Percentiles rank a stretch among this genome's conserved stretches.
These are phyloP conservation scores for Cornus controversa DNA, from an alignment of 148 eudicot genomes.

Conservation along the genomic window DNA sequence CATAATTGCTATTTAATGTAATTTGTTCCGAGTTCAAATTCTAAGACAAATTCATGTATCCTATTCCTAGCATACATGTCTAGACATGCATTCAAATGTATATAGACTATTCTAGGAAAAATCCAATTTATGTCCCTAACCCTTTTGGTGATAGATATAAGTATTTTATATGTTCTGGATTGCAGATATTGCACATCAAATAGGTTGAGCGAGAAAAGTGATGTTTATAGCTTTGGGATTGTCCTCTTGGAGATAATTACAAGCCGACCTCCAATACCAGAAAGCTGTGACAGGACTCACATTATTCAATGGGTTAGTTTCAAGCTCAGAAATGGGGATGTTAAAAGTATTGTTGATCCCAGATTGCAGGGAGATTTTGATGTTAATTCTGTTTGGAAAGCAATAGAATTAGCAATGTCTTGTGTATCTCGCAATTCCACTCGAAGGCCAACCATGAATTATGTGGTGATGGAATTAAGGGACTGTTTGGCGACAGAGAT, in stretches of 20 bases:
- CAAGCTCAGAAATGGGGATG: constrained; percentile 16
- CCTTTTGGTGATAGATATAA: too few species aligned
- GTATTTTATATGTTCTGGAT: too few species aligned
- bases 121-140: too few species aligned
- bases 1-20: too few species aligned
- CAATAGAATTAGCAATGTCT: constrained; percentile 15
- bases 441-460: constrained; percentile 26
- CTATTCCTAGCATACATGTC: too few species aligned
- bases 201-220: constrained; percentile 22
- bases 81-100: too few species aligned
- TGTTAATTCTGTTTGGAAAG: constrained; percentile 25
- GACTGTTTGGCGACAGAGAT: constrained; percentile 18
- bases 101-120: too few species aligned
- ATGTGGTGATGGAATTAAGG: constrained; percentile 20
- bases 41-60: too few species aligned
- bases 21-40: too few species aligned
- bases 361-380: constrained; percentile 12
- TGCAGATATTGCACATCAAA: constrained; percentile 16
- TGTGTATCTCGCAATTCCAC: constrained; percentile 12
- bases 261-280: constrained; percentile 16
- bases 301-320: constrained; percentile 22
- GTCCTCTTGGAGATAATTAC: constrained; percentile 29
- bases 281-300: background rate
- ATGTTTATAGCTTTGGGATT: constrained; percentile 25
- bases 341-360: constrained; percentile 13